A percentile compares a stretch with the other conserved stretches of the same genome.
phyloP scores from a whole-genome alignment of 441 rosid genomes.

The Corymbia citriodora region DNA sequence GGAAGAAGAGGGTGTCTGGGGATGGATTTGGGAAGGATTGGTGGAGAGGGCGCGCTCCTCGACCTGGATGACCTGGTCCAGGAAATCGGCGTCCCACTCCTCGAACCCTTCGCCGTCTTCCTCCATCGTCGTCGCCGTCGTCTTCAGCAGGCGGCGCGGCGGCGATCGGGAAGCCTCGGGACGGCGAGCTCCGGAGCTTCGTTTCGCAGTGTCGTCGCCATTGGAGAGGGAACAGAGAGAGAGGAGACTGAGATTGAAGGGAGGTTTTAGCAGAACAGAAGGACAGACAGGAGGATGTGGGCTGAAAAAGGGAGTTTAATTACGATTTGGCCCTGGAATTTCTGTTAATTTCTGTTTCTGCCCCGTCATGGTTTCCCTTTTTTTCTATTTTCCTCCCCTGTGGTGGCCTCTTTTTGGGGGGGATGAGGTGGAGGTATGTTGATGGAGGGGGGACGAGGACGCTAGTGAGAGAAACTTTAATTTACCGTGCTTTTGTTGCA shows the following conservation, averaged over 20 bases:
- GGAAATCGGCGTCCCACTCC: slow-evolving; percentile 56
- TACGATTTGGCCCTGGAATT: neutral
- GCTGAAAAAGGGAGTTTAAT: neutral
- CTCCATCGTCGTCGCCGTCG: neutral
- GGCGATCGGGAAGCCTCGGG: neutral
- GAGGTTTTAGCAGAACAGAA: neutral
- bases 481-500: neutral
- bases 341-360: neutral
- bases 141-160: neutral
- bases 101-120: slow-evolving; percentile 24
- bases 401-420: neutral
- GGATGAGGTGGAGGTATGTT: too few relatives aligned
- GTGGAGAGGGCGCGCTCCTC: slow-evolving; percentile 36
- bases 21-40: slow-evolving; percentile 2
- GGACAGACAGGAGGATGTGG: neutral
- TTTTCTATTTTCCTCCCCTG: neutral
- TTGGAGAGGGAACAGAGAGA: neutral
- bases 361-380: fast-evolving
- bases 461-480: neutral
- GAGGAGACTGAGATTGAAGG: neutral
- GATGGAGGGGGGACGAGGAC: neutral
- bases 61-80: slow-evolving; percentile 30
- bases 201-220: neutral
- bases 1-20: neutral
- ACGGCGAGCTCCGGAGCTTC: neutral